Percentiles rank a stretch among this genome's conserved stretches.
phyloP scores from a whole-genome alignment of 2,329 filamentous ascomycete genomes.

The Cladosporium sp. region DNA sequence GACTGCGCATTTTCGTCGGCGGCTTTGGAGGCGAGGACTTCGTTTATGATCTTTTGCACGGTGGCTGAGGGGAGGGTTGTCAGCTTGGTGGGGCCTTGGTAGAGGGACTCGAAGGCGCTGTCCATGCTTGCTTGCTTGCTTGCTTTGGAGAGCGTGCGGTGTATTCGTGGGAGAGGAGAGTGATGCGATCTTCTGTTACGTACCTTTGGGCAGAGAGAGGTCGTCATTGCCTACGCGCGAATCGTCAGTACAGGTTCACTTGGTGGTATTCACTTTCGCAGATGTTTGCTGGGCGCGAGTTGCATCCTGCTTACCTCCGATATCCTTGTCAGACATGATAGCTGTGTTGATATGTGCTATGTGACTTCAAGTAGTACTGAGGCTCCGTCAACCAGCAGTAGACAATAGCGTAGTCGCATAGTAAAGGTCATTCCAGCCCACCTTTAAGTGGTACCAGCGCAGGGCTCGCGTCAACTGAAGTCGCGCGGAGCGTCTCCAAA shows the following conservation, averaged over 20 bases:
- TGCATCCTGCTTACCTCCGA: slow-evolving; percentile 41
- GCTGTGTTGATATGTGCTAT: neutral
- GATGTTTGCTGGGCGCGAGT: neutral
- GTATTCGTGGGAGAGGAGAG: neutral
- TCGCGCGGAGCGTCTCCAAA: neutral
- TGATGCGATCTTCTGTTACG: neutral
- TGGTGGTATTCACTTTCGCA: neutral
- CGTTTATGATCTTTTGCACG: slow-evolving; percentile 80
- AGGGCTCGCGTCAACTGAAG: slow-evolving; percentile 1
- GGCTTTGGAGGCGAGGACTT: slow-evolving; percentile 72
- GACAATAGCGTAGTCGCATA: neutral
- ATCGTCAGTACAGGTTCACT: neutral
- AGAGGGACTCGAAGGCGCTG: neutral
- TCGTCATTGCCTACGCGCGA: slow-evolving; percentile 47
- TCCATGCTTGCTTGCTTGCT: neutral
- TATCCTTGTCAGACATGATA: slow-evolving; percentile 53
- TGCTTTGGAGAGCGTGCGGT: neutral
- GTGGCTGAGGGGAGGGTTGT: slow-evolving; percentile 47
- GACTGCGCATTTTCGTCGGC: slow-evolving; percentile 13
- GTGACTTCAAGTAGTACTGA: neutral
- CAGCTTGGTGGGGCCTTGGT: neutral
- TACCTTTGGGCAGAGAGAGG: slow-evolving; percentile 56
- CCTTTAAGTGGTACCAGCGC: neutral
- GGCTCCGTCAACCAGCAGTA: neutral
- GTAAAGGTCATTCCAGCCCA: neutral